Evolutionary conservation across 2,329 filamentous ascomycete genomes (phyloP).

Genomic region (Epichloe coenophiala): DNA sequence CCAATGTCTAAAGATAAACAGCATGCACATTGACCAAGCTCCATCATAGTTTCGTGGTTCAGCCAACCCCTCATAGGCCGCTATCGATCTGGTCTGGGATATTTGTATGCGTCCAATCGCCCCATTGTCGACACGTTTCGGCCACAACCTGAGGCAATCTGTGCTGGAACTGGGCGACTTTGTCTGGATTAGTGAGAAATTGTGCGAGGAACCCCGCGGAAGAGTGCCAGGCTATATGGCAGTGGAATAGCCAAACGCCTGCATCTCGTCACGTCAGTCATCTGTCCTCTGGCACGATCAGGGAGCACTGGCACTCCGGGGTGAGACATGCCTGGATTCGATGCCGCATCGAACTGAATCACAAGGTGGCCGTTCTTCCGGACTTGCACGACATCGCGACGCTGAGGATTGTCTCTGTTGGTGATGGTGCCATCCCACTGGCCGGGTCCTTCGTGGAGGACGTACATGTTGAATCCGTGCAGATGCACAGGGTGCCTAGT

Average conservation of each 20-base stretch:
- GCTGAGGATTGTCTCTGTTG: constrained; percentile 32
- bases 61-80: constrained; percentile 24
- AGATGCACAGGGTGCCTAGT: constrained; percentile 53
- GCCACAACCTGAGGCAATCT: constrained; percentile 32
- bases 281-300: background rate
- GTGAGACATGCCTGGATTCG: constrained; percentile 27
- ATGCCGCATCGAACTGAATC: constrained; percentile 34
- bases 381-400: constrained; percentile 38
- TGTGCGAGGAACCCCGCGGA: constrained; percentile 38
- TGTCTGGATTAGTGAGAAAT: constrained; percentile 31
- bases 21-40: too few relatives aligned
- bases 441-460: constrained; percentile 41
- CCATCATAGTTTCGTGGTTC: constrained; percentile 1
- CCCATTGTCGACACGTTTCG: constrained; percentile 42
- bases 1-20: too few relatives aligned
- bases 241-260: constrained; percentile 41
- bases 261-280: constrained; percentile 1
- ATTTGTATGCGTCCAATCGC: constrained; percentile 30
- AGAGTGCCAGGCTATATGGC: constrained; percentile 44
- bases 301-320: background rate
- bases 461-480: constrained; percentile 59
- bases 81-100: constrained; percentile 40
- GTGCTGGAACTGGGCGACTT: constrained; percentile 21
- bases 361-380: constrained; percentile 31
- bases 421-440: constrained; percentile 30